Percentiles rank a stretch among this genome's conserved stretches.
Evolutionary conservation across 2,329 filamentous ascomycete species (phyloP).

Genomic region (Fusarium virguliforme): DNA sequence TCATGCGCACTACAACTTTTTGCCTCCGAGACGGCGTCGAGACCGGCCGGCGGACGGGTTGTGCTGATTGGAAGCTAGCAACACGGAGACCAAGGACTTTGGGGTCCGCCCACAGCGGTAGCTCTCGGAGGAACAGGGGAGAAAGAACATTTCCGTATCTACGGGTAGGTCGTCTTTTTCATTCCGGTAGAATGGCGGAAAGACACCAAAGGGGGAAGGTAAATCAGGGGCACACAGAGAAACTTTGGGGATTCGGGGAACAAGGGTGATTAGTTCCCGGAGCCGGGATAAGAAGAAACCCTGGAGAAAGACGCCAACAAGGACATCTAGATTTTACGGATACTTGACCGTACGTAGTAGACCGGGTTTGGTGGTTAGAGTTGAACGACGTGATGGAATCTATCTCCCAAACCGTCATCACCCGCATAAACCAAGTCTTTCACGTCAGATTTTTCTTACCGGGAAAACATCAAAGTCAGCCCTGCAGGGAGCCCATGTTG

Average conservation of each 20-base stretch:
- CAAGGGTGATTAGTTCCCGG: conserved; percentile 36
- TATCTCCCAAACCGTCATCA: conserved; percentile 6
- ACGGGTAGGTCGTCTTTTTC: neutral
- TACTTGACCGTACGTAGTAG: neutral
- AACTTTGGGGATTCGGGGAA: conserved; percentile 31
- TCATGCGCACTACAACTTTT: neutral
- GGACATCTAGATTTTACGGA: neutral
- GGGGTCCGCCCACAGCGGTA: neutral
- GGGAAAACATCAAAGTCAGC: neutral
- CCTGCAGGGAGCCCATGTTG: neutral
- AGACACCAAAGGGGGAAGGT: conserved; percentile 40
- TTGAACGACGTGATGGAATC: conserved; percentile 2
- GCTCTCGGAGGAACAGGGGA: neutral
- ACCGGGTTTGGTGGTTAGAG: neutral
- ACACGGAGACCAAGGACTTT: conserved; percentile 6
- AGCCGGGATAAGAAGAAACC: conserved; percentile 24
- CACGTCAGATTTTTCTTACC: neutral
- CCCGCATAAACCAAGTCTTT: conserved; percentile 3
- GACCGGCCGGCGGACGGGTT: conserved; percentile 9
- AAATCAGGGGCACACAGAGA: conserved; percentile 24
- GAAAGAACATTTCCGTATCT: neutral
- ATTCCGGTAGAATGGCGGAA: conserved; percentile 12
- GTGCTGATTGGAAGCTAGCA: conserved; percentile 2
- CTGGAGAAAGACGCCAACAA: neutral
- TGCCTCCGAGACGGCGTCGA: conserved; percentile 5